Percentiles rank a stretch among this genome's conserved stretches.
phyloP scores from a whole-genome alignment of 2,329 filamentous ascomycete species.

The Akanthomyces dipterigenus region DNA sequence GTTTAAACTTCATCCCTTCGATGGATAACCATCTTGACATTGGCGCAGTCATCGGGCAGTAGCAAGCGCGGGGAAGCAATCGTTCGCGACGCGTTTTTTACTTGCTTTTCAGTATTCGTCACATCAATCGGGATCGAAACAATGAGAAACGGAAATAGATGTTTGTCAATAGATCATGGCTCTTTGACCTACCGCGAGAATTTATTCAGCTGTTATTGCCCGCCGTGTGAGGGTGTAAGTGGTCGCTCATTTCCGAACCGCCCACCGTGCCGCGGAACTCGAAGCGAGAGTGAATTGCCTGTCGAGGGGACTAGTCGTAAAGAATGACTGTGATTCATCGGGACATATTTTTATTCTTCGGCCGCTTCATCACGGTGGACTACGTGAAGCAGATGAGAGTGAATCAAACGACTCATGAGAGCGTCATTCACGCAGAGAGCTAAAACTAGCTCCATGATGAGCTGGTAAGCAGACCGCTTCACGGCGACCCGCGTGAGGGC shows the following conservation, averaged over 20 bases:
- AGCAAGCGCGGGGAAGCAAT: neutral
- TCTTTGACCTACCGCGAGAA: too few species aligned
- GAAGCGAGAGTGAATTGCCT: neutral
- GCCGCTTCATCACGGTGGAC: neutral
- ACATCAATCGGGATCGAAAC: too few species aligned
- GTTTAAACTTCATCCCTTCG: conserved; percentile 4
- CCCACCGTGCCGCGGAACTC: neutral
- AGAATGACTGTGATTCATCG: too few species aligned
- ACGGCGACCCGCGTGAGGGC: neutral
- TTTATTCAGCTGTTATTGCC: too few species aligned
- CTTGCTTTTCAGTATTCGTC: too few species aligned
- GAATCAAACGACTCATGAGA: neutral
- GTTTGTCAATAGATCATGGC: too few species aligned
- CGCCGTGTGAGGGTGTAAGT: neutral
- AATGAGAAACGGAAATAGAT: neutral
- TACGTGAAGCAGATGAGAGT: neutral
- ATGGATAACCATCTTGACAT: neutral
- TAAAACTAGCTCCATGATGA: neutral
- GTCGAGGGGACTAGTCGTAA: neutral
- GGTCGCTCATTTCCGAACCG: neutral
- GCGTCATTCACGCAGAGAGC: neutral
- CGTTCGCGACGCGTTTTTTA: too few species aligned
- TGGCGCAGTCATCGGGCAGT: neutral
- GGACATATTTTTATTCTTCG: too few species aligned
- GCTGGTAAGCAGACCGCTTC: too few species aligned